Conservation (phyloP, 257 asterid species). For the Solanum ahanhuiri region DNA sequence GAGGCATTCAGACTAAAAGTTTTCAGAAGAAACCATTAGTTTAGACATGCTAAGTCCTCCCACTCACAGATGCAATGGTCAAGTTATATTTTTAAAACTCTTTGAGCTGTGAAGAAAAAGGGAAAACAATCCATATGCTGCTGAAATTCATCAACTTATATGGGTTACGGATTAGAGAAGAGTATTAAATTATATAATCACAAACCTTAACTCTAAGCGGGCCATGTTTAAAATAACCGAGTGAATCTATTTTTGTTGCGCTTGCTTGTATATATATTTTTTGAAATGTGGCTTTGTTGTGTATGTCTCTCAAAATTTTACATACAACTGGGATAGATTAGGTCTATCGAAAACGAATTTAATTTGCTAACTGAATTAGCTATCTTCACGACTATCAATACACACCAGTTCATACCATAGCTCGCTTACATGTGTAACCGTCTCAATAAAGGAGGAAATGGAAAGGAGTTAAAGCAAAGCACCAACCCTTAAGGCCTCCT, state of each 20-base stretch:
- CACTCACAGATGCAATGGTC: background rate
- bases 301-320: background rate
- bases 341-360: background rate
- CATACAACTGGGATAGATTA: background rate
- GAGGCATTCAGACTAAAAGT: background rate
- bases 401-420: background rate
- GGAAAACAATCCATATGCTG: background rate
- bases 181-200: background rate
- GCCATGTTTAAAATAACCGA: background rate
- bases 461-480: background rate
- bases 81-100: background rate
- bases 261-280: background rate
- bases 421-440: background rate
- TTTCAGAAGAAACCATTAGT: background rate
- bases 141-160: background rate
- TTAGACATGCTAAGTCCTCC: background rate
- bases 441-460: background rate
- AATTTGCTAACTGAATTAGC: background rate
- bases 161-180: background rate
- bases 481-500: constrained; percentile 65
- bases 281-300: background rate
- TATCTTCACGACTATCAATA: background rate
- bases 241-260: background rate
- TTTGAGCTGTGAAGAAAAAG: background rate
- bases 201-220: background rate